These are phyloP conservation scores for Camellia granthamiana DNA, from an alignment of 148 eudicot genomes.

Conservation along the genomic window DNA sequence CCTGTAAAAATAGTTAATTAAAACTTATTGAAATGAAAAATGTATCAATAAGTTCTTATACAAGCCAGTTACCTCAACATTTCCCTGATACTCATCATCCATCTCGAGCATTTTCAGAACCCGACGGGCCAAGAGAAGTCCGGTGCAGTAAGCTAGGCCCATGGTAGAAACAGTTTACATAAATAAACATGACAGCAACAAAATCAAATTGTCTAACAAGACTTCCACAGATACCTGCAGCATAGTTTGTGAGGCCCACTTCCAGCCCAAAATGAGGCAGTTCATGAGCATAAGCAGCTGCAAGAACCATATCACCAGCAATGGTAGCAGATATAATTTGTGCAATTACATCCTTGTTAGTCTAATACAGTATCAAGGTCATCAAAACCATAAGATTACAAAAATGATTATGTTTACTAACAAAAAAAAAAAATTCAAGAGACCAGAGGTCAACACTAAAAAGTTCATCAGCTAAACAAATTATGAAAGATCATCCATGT, in stretches of 20 bases:
- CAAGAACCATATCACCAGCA: constrained; percentile 62
- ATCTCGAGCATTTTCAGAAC: constrained; percentile 64
- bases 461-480: not conserved
- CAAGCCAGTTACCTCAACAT: constrained; percentile 51
- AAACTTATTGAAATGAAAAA: not conserved
- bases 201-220: not conserved
- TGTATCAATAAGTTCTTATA: not conserved
- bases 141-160: constrained; percentile 64
- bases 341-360: constrained; percentile 71
- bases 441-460: not conserved
- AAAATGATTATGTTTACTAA: not conserved
- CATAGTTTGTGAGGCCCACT: constrained; percentile 76
- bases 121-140: constrained; percentile 69
- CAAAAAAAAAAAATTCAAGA: not conserved
- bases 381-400: not conserved
- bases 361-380: constrained; percentile 45
- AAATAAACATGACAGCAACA: not conserved
- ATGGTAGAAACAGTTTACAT: not conserved
- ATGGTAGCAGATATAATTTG: constrained; percentile 70
- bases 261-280: constrained; percentile 71
- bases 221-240: constrained; percentile 49
- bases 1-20: constrained; percentile 27
- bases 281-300: constrained; percentile 78
- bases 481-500: not conserved
- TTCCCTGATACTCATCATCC: constrained; percentile 74